phyloP scores from a whole-genome alignment of 805 yeast genomes.

The Candida germanica region DNA sequence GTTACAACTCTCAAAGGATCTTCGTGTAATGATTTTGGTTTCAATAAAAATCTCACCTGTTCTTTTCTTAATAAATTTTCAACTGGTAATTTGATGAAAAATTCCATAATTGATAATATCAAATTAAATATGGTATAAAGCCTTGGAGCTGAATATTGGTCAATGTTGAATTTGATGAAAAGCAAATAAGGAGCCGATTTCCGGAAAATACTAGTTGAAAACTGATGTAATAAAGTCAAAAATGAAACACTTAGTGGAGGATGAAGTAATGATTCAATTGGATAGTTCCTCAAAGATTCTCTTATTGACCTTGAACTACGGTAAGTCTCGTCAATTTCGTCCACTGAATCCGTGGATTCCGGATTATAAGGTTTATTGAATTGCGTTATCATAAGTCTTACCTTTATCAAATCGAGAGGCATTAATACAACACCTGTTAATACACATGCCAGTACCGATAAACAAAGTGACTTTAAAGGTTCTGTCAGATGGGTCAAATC shows the following conservation, averaged over 20 bases:
- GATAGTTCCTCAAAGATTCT: conserved; percentile 59
- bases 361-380: conserved; percentile 33
- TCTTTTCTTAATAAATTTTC: conserved; percentile 85
- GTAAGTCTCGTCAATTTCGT: neutral
- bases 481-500: conserved; percentile 79
- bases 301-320: conserved; percentile 62
- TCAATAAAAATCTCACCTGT: conserved; percentile 64
- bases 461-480: conserved; percentile 61
- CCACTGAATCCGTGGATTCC: conserved; percentile 2
- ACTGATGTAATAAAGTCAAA: conserved; percentile 58
- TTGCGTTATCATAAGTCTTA: conserved; percentile 70
- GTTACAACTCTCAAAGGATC: conserved; percentile 41
- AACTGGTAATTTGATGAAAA: conserved; percentile 76
- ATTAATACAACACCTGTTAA: conserved; percentile 69
- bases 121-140: conserved; percentile 59
- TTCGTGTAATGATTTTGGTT: conserved; percentile 29
- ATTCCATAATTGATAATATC: conserved; percentile 59
- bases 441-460: conserved; percentile 69
- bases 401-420: conserved; percentile 79
- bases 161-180: conserved; percentile 60
- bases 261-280: conserved; percentile 49
- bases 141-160: conserved; percentile 59
- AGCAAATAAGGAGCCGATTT: conserved; percentile 65
- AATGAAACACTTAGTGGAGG: conserved; percentile 47
- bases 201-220: conserved; percentile 57